phyloP scores from a whole-genome alignment of 306 rosid genomes.

The Comarum palustre region DNA sequence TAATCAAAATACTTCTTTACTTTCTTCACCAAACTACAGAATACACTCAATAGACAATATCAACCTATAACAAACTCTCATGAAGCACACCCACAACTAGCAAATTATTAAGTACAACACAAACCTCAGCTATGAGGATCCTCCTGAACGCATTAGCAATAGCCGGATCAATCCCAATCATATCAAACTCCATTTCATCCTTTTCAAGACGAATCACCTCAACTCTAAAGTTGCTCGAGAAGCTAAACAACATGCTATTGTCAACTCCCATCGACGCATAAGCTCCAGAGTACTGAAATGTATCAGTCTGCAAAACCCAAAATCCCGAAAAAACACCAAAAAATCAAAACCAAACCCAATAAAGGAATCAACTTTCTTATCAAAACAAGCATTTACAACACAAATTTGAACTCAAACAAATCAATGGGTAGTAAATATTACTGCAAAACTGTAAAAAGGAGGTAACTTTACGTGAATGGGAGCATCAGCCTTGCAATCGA shows the following conservation, averaged over 20 bases:
- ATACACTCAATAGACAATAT: not conserved
- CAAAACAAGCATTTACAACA: not conserved
- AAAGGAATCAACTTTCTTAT: not conserved
- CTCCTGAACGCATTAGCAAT: conserved; percentile 91
- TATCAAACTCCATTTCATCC: conserved; percentile 79
- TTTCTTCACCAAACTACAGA: not conserved
- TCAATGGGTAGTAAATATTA: not conserved
- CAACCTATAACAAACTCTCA: not conserved
- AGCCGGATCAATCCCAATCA: conserved; percentile 93
- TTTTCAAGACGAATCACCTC: conserved; percentile 55
- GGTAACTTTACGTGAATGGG: conserved; percentile 35
- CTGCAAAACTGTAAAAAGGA: not conserved
- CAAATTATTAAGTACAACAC: not conserved
- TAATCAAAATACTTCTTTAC: not conserved
- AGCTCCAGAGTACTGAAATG: conserved; percentile 79
- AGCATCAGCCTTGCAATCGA: conserved; percentile 47
- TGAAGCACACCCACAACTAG: not conserved
- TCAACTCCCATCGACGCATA: conserved; percentile 65
- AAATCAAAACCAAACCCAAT: not conserved
- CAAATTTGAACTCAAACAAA: not conserved
- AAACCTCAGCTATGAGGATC: conserved; percentile 90
- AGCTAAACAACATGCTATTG: conserved; percentile 59
- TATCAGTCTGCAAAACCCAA: conserved; percentile 69
- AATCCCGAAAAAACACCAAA: not conserved
- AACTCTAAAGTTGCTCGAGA: conserved; percentile 66